These are phyloP conservation scores for Panicum virgatum DNA, from an alignment of 202 grass and related monocot species.

Conservation along the genomic window DNA sequence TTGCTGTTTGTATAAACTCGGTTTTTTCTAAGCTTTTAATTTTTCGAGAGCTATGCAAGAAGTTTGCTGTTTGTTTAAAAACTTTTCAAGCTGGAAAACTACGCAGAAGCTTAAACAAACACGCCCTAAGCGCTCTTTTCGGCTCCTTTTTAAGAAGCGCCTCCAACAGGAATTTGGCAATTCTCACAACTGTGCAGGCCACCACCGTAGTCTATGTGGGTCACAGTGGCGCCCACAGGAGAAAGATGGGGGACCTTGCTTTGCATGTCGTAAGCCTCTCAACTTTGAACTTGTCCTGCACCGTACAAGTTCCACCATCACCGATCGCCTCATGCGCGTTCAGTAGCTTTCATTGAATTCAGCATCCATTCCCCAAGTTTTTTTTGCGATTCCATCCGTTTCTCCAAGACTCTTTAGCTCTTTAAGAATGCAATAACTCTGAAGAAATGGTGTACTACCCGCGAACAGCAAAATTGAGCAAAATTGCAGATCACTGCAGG, in stretches of 20 bases:
- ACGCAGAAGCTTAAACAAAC: too few relatives aligned
- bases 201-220: background rate
- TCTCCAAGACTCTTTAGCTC: background rate
- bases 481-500: background rate
- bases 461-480: background rate
- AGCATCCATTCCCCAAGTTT: background rate
- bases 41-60: too few relatives aligned
- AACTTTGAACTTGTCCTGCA: background rate
- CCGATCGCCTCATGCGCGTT: background rate
- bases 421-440: background rate
- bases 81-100: too few relatives aligned
- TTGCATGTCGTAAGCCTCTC: background rate
- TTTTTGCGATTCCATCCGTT: background rate
- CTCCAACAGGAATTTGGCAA: background rate
- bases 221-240: background rate
- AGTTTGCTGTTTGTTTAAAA: too few relatives aligned
- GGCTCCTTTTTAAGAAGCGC: background rate
- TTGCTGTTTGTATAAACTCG: too few relatives aligned
- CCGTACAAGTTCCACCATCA: background rate
- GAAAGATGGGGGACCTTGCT: background rate
- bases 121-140: too few relatives aligned
- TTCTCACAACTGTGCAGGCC: background rate
- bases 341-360: background rate
- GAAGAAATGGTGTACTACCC: background rate
- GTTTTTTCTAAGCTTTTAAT: too few relatives aligned